Evolutionary conservation across 345 rosid species (phyloP), one percentile per base, ranked within the genome.

Genomic region (Luvunga scandens): DNA sequence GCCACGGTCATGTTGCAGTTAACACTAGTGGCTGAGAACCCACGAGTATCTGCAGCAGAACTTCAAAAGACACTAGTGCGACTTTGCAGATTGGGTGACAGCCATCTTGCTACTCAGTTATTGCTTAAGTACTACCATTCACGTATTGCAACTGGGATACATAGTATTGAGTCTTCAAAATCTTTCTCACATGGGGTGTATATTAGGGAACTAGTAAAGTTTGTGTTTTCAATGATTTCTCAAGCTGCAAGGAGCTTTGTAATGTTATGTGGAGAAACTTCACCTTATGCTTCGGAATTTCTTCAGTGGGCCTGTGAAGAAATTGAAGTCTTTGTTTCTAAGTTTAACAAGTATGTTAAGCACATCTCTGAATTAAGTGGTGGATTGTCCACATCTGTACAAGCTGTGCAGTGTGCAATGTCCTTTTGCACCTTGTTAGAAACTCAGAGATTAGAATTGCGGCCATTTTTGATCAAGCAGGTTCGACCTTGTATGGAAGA

Each of bases 181-280:
- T 76, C 82, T 0, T 68, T 79, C 59, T 71, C 72, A 31, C 78
- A 81, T 60, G 81, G 81, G 19, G 27, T 83, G 39, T 91, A 84
- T 74, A 74, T 81, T 48, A 83, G 78, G 79, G 88, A 88, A 72
- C 88, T 89, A 57, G 78, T 89, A 0, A 91, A 82, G 78, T 83
- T 88, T 57, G 81, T 87, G 10, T 91, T 89, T 80, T 88, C 91
- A 64, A 69, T 81, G 86, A 86, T 91, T 76, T 89, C 88, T 75
- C 93, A 87, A 83, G 89, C 91, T 61, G 90, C 91, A 71, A 83
- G 76, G 82, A 86, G 90, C 79, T 87, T 83, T 80, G 76, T 55
- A 62, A 77, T 84, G 90, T 76, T 91, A 68, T 75, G 79, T 60
- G 90, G 91, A 79, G 89, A 87, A 68, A 78, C 81, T 21, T 81